A percentile compares a stretch with the other conserved stretches of the same genome.
Evolutionary conservation across 1,284 basidiomycete genomes (phyloP).

Genomic region (Cutaneotrichosporon sp.): DNA sequence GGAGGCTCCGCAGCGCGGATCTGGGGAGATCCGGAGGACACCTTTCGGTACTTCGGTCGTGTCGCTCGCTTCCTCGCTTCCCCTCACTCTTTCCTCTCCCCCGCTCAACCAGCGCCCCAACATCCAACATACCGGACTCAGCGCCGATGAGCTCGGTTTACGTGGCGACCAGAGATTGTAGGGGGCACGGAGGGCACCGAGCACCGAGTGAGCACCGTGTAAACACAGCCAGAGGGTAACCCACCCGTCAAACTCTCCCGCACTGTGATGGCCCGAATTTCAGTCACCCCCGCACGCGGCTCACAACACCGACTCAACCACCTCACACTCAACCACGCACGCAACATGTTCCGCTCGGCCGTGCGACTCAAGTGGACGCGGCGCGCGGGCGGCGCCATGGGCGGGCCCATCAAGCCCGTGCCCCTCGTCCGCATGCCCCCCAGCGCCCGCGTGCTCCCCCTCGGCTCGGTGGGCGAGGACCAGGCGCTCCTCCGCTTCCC

Average conservation of each 20-base stretch:
- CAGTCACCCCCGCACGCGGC: too few species aligned
- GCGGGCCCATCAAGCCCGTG: conserved; percentile 2
- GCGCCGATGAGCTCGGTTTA: too few species aligned
- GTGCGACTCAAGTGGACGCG: neutral
- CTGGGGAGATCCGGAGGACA: neutral
- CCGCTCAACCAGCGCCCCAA: neutral
- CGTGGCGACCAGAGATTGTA: too few species aligned
- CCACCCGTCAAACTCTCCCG: too few species aligned
- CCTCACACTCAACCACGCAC: neutral
- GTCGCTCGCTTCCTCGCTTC: too few species aligned
- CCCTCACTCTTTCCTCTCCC: neutral
- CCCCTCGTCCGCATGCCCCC: conserved; percentile 45
- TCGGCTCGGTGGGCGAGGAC: conserved; percentile 31
- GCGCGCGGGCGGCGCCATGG: neutral
- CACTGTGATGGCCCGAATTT: too few species aligned
- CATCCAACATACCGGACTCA: neutral
- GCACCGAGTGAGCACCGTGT: too few species aligned
- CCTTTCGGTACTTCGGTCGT: too few species aligned
- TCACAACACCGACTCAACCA: too few species aligned
- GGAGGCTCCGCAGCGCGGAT: neutral
- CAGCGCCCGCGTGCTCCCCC: conserved; percentile 35
- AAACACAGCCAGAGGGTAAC: too few species aligned
- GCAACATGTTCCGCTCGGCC: conserved; percentile 11
- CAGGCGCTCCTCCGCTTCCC: conserved; percentile 55
- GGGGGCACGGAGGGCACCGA: too few species aligned